Evolutionary conservation across 768 basidiomycete genomes (phyloP).

Genomic region (Hygrophoropsis aurantiaca): DNA sequence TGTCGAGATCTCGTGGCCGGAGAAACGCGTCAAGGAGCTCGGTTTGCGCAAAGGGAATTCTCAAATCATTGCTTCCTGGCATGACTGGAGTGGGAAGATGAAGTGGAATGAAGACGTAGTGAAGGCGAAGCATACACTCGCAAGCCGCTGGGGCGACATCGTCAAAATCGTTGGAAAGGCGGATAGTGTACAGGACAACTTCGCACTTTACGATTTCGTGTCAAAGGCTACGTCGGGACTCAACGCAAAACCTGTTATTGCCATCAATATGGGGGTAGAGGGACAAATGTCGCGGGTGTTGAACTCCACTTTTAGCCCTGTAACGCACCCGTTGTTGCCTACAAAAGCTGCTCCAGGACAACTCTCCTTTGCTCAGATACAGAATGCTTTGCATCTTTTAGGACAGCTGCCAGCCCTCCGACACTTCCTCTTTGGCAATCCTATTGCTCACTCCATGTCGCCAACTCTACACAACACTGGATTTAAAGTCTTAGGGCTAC

Average conservation of each 20-base stretch:
- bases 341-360: conserved; percentile 91
- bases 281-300: conserved; percentile 92
- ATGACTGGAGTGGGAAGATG: conserved; percentile 87
- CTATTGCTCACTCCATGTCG: conserved; percentile 87
- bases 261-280: conserved; percentile 88
- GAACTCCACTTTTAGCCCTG: conserved; percentile 83
- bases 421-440: conserved; percentile 88
- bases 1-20: conserved; percentile 78
- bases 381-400: conserved; percentile 74
- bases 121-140: conserved; percentile 67
- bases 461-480: conserved; percentile 92
- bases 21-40: conserved; percentile 59
- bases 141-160: conserved; percentile 75
- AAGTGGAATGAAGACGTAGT: conserved; percentile 73
- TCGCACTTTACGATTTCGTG: conserved; percentile 74
- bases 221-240: conserved; percentile 40
- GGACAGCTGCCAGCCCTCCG: conserved; percentile 72
- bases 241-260: conserved; percentile 78
- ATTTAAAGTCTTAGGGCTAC: conserved; percentile 78
- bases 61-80: conserved; percentile 89
- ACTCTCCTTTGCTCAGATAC: conserved; percentile 84
- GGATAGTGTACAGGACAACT: conserved; percentile 70
- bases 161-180: conserved; percentile 93
- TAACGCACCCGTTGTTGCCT: conserved; percentile 88
- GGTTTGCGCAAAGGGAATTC: conserved; percentile 64